phyloP scores from a whole-genome alignment of 2,329 filamentous ascomycete species.

The Fusarium aywerte region DNA sequence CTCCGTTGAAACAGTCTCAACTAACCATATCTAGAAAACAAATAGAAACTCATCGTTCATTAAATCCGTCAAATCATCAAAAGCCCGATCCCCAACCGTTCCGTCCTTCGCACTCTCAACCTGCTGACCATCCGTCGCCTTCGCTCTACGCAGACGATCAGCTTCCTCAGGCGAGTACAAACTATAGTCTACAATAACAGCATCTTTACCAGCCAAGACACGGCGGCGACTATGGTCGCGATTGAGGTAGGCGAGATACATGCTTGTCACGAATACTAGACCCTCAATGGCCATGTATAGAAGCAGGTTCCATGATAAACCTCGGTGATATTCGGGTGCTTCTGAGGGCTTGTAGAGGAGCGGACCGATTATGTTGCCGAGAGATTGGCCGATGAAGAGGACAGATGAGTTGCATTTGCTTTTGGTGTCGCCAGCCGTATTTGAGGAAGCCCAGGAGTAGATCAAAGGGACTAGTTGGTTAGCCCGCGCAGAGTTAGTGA shows the following conservation, averaged over 20 bases:
- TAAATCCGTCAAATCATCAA: conserved; percentile 38
- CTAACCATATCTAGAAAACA: conserved; percentile 16
- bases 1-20: neutral
- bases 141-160: conserved; percentile 55
- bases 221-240: conserved; percentile 62
- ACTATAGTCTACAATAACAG: conserved; percentile 61
- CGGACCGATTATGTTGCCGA: conserved; percentile 70
- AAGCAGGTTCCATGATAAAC: conserved; percentile 66
- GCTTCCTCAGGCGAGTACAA: conserved; percentile 18
- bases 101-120: conserved; percentile 5
- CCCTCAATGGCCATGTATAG: conserved; percentile 67
- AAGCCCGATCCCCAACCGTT: conserved; percentile 16
- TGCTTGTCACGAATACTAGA: conserved; percentile 43
- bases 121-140: conserved; percentile 3
- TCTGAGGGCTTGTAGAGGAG: conserved; percentile 47
- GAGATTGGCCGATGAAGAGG: conserved; percentile 69
- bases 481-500: accelerated
- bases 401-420: conserved; percentile 71
- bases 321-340: conserved; percentile 53
- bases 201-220: conserved; percentile 66
- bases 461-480: conserved; percentile 59
- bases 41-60: conserved; percentile 40
- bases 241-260: conserved; percentile 60
- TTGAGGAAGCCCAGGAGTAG: conserved; percentile 67
- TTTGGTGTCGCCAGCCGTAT: conserved; percentile 74